Evolutionary conservation across 768 basidiomycete genomes (phyloP), one percentile per base, ranked within the genome.

Genomic region (Boletus eberwhitei): DNA sequence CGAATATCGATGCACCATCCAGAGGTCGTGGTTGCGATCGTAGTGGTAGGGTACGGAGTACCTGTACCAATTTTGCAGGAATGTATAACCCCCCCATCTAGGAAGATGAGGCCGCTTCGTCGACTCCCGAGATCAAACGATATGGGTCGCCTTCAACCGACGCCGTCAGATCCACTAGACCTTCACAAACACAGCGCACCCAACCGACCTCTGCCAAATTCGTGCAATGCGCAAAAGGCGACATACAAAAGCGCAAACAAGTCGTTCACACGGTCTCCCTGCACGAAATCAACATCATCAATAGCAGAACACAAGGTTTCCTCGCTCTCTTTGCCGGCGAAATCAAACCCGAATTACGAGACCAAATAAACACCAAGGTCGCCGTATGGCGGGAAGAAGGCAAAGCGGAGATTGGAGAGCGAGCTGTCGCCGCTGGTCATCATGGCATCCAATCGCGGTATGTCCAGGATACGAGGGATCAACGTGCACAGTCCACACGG

Each of bases 241-340:
- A 99, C 73, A 86, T 98, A 53, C 97, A 98, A 77, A 95, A 94
- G 65, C 87, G 95, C 59, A 93, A 93, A 77, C n/a, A n/a, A 74
- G 90, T 98, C 54, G 90, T 94, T 8, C 97, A 99, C 72, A 98
- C n/a, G n/a, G 95, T 98, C 12, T 94, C 95, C 0, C 77, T 99
- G 14, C 97, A 98, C 73, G 97, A 99, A 75, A 98, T 99, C 63
- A 97, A 99, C 67, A 94, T 98, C 50, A 98, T 98, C 78, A 98
- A 98, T 78, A 93, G 90, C 60, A 84, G 96, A 48, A 98, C 95
- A 5, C n/a, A n/a, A n/a, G n/a, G n/a, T 4, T 98, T 98, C 80
- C 84, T 98, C 34, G 95, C 97, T 0, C n/a, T n/a, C 81, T 99
- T 90, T 67, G 85, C 90, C 0, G 97, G 96, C n/a, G 96, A 99